phyloP scores from a whole-genome alignment of 2,329 filamentous ascomycete genomes.

The Curvularia spicifera region DNA sequence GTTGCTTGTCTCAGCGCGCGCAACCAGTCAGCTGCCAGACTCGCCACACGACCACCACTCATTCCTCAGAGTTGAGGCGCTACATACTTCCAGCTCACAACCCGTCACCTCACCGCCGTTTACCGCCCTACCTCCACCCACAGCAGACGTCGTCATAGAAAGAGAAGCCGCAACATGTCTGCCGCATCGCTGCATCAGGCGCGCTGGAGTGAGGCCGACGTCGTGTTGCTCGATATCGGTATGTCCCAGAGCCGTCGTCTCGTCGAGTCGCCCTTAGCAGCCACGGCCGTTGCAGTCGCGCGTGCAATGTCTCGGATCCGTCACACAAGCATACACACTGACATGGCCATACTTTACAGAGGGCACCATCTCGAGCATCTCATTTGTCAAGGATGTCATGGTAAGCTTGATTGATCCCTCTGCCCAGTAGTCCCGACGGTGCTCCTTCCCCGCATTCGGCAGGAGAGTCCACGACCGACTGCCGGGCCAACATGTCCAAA shows the following conservation, averaged over 20 bases:
- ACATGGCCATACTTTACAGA: conserved; percentile 58
- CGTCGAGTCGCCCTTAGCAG: conserved; percentile 10
- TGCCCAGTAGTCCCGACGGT: conserved; percentile 16
- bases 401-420: conserved; percentile 59
- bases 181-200: conserved; percentile 33
- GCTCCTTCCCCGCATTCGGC: conserved; percentile 42
- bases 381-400: conserved; percentile 82
- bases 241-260: conserved; percentile 40
- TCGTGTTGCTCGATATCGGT: conserved; percentile 66
- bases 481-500: conserved; percentile 29
- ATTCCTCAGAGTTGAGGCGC: conserved; percentile 13
- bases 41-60: conserved; percentile 32
- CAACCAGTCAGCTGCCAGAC: conserved; percentile 39
- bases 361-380: conserved; percentile 82
- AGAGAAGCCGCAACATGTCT: conserved; percentile 36
- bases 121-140: conserved; percentile 33
- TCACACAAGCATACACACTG: conserved; percentile 31
- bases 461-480: conserved; percentile 26
- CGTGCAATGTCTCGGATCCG: not conserved
- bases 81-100: conserved; percentile 26
- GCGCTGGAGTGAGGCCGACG: conserved; percentile 51
- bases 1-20: conserved; percentile 28
- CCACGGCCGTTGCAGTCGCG: conserved; percentile 24
- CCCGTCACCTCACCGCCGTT: conserved; percentile 42
- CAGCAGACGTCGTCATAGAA: conserved; percentile 15